Evolutionary conservation across 2,329 filamentous ascomycete species (phyloP), one percentile per base, ranked within the genome.

Genomic region (Aspergillus pseudoviridinutans): DNA sequence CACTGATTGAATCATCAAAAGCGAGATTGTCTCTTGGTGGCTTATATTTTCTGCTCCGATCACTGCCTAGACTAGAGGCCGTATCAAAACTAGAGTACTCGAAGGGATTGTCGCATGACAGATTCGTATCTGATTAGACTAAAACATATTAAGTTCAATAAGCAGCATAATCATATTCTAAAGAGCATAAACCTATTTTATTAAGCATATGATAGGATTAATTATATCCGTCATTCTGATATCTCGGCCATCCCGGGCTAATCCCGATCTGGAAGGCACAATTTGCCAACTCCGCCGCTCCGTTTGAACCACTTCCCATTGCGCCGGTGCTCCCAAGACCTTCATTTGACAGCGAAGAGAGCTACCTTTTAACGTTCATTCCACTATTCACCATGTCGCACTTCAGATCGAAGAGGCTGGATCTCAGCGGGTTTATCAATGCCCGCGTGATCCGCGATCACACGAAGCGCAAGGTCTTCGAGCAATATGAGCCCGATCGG

Each of bases 391-490:
- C 64, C 62, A 91, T 91, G 87, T 88, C 90, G 50, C 90, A 92
- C 80, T 97, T 96, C 78, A 84, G 92, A 68, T 83, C 92, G 32
- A 96, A 96, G 78, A 92, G 87, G 81, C 87, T 97, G 66, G 92
- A 97, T 68, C 79, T 97, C 66, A 87, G 89, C 74, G 91, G 91
- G 73, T 96, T 90, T 72, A 77, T 95, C 78, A 97, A 97, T 72
- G 85, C 88, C 74, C 88, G 88, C 65, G 84, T 90, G 65, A 89
- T 99, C 73, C 91, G 94, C 68, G 94, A 99, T 77, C 91, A 97
- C 79, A 92, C 92, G 55, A 99, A 97, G 85, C 89, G 94, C 69
- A 93, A 95, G 79, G 90, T 92, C 58, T 97, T 92, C 70, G 89
- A 89, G 71, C 82, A 91, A 73, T 81, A 88, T 71, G 94, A 99